Percentiles rank a stretch among this genome's conserved stretches.
Conservation (phyloP, 805 yeast genomes). For the Kazachstania taianensis region DNA sequence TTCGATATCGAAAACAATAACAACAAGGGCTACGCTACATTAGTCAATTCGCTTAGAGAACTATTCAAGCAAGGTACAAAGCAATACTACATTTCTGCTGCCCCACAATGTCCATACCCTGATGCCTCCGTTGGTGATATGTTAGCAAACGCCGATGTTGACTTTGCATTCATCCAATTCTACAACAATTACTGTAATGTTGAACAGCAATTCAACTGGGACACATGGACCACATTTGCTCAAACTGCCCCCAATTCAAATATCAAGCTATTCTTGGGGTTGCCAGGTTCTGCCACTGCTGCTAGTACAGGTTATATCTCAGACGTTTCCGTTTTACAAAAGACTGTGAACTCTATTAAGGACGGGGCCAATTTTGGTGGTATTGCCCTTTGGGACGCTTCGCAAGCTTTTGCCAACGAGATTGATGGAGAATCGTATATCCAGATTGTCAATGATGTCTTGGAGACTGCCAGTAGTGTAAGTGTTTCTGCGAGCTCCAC, state of each 20-base stretch:
- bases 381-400: slow-evolving; percentile 85
- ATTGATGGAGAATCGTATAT: slow-evolving; percentile 38
- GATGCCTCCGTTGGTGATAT: slow-evolving; percentile 58
- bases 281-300: slow-evolving; percentile 54
- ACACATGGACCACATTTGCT: slow-evolving; percentile 65
- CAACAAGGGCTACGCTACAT: slow-evolving; percentile 55
- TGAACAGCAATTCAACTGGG: slow-evolving; percentile 49
- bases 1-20: slow-evolving; percentile 70
- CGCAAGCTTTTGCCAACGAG: slow-evolving; percentile 47
- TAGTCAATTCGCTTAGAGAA: slow-evolving; percentile 45
- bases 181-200: slow-evolving; percentile 75
- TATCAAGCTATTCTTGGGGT: slow-evolving; percentile 62
- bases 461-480: slow-evolving; percentile 16
- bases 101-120: slow-evolving; percentile 88
- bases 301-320: slow-evolving; percentile 57
- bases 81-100: slow-evolving; percentile 68
- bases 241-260: slow-evolving; percentile 52
- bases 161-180: slow-evolving; percentile 79
- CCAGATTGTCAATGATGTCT: slow-evolving; percentile 34
- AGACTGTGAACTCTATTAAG: slow-evolving; percentile 62
- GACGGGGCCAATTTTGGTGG: slow-evolving; percentile 73
- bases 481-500: slow-evolving; percentile 11
- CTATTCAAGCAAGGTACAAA: slow-evolving; percentile 45
- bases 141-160: slow-evolving; percentile 51
- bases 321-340: slow-evolving; percentile 30